Conservation (phyloP, 2,329 filamentous ascomycete genomes). For the Aspergillus alliaceus region DNA sequence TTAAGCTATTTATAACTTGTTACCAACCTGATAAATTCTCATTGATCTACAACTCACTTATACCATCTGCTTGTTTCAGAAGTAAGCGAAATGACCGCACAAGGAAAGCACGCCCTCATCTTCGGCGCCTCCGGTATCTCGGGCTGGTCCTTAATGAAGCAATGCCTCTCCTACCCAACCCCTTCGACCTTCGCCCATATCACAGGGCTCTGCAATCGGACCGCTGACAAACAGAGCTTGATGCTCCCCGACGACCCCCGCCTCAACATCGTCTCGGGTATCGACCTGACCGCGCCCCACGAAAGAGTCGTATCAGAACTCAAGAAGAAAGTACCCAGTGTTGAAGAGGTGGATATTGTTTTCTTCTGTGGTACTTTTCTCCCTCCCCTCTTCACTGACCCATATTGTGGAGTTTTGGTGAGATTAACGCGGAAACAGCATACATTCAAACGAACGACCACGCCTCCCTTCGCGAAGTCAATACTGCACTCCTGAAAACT, state of each 20-base stretch:
- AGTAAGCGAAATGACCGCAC: not conserved
- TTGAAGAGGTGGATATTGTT: slow-evolving; percentile 40
- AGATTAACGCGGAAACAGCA: too few species aligned
- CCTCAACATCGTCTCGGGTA: slow-evolving; percentile 38
- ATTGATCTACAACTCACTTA: too few species aligned
- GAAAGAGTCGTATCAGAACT: slow-evolving; percentile 25
- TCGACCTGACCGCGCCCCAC: slow-evolving; percentile 31
- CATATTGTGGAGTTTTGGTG: too few species aligned
- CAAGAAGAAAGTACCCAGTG: slow-evolving; percentile 34
- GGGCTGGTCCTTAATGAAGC: slow-evolving; percentile 41
- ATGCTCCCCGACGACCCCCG: slow-evolving; percentile 33
- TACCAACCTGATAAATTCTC: too few species aligned
- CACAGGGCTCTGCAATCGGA: slow-evolving; percentile 39
- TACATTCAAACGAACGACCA: slow-evolving; percentile 20
- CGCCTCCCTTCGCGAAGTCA: slow-evolving; percentile 24
- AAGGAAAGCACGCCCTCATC: slow-evolving; percentile 26
- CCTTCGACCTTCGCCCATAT: slow-evolving; percentile 30
- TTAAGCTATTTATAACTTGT: too few species aligned
- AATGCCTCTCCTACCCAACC: slow-evolving; percentile 35
- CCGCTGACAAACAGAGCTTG: slow-evolving; percentile 26
- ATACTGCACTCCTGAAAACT: slow-evolving; percentile 38
- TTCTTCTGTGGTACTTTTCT: slow-evolving; percentile 42
- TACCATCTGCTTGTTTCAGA: too few species aligned
- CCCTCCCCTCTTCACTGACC: too few species aligned
- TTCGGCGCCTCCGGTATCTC: slow-evolving; percentile 41